Conservation (phyloP, 108 stramenopile genomes). For the Fistulifera solaris region DNA sequence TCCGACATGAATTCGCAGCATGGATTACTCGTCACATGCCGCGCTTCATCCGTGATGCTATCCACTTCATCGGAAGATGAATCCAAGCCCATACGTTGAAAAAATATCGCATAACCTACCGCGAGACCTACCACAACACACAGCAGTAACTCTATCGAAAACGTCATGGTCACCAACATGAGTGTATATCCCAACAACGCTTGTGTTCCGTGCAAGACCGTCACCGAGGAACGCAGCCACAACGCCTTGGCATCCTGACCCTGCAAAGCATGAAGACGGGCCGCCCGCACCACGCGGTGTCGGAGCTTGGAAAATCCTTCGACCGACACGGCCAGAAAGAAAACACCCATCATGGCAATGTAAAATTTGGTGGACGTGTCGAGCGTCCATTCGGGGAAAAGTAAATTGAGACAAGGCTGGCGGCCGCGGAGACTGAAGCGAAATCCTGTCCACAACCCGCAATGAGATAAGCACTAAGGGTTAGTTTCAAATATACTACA, state of each 20-base stretch:
- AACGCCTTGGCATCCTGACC: not conserved
- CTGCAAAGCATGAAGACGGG: not conserved
- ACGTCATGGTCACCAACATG: constrained; percentile 58
- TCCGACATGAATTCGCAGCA: constrained; percentile 39
- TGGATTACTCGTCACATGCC: constrained; percentile 26
- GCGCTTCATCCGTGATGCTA: constrained; percentile 1
- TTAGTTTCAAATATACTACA: not conserved
- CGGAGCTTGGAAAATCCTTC: constrained; percentile 30
- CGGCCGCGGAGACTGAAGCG: constrained; percentile 21
- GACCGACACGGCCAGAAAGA: constrained; percentile 21
- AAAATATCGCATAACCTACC: constrained; percentile 34
- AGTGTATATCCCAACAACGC: constrained; percentile 39
- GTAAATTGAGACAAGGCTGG: constrained; percentile 38
- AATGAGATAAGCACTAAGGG: constrained; percentile 13
- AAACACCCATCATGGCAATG: constrained; percentile 28
- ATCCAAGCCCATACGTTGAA: not conserved
- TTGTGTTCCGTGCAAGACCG: constrained; percentile 26
- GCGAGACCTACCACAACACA: constrained; percentile 33
- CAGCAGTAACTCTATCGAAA: constrained; percentile 31
- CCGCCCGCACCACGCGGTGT: constrained; percentile 6
- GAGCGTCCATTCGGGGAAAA: constrained; percentile 36
- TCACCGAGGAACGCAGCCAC: not conserved
- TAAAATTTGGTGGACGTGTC: constrained; percentile 26
- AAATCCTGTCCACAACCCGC: constrained; percentile 18
- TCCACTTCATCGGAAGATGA: constrained; percentile 5